These are phyloP conservation scores for Ogataea pini DNA, from an alignment of 805 yeast genomes.

Conservation along the genomic window DNA sequence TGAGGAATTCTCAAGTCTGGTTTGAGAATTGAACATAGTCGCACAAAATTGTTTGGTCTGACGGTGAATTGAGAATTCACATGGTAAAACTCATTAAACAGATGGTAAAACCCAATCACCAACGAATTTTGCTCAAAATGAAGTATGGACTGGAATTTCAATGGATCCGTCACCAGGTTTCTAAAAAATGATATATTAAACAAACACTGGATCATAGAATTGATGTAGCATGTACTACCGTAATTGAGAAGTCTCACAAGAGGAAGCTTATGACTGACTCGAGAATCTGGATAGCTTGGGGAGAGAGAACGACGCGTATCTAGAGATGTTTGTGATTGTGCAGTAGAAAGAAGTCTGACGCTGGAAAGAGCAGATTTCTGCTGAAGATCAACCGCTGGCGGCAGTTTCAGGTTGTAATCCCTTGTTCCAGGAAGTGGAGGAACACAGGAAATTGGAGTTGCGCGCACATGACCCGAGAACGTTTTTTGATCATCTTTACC, in stretches of 20 bases:
- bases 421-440: slow-evolving; percentile 12
- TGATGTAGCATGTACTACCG: slow-evolving; percentile 77
- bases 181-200: slow-evolving; percentile 56
- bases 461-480: slow-evolving; percentile 13
- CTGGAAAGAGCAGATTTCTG: not conserved
- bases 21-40: slow-evolving; percentile 49
- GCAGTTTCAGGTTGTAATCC: slow-evolving; percentile 2
- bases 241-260: slow-evolving; percentile 53
- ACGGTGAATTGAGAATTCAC: slow-evolving; percentile 60
- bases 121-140: slow-evolving; percentile 27
- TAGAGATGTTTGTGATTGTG: slow-evolving; percentile 1
- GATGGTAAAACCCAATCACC: slow-evolving; percentile 51
- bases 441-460: not conserved
- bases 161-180: slow-evolving; percentile 45
- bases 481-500: slow-evolving; percentile 29
- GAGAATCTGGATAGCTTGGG: not conserved
- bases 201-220: slow-evolving; percentile 69
- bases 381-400: slow-evolving; percentile 5
- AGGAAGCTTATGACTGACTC: slow-evolving; percentile 15
- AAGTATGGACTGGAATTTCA: slow-evolving; percentile 23
- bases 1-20: slow-evolving; percentile 70
- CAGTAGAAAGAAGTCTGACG: not conserved
- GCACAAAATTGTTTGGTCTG: slow-evolving; percentile 59
- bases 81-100: slow-evolving; percentile 56
- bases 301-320: slow-evolving; percentile 1